These are phyloP conservation scores for Tephrocybe sp. DNA, from an alignment of 768 basidiomycete genomes.

Conservation along the genomic window DNA sequence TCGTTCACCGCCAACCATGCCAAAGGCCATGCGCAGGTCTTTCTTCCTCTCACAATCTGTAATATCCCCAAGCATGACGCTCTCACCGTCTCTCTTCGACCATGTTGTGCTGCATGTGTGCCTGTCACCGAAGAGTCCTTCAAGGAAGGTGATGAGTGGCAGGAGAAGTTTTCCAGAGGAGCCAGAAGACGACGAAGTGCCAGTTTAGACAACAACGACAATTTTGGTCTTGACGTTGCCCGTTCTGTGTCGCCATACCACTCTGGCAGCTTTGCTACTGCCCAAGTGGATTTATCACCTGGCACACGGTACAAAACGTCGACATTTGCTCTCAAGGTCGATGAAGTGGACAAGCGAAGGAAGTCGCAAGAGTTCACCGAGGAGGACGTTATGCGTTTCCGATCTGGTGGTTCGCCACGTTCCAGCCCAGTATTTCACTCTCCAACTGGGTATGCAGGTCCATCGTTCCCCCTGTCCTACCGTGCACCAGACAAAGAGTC, in stretches of 20 bases:
- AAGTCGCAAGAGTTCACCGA: conserved; percentile 37
- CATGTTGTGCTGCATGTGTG: conserved; percentile 68
- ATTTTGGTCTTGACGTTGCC: conserved; percentile 14
- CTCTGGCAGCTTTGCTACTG: conserved; percentile 24
- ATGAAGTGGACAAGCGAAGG: conserved; percentile 62
- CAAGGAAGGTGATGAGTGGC: conserved; percentile 55
- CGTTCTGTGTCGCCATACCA: neutral
- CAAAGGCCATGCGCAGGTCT: conserved; percentile 20
- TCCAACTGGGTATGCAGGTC: conserved; percentile 14
- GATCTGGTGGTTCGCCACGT: conserved; percentile 11
- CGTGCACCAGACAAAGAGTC: conserved; percentile 4
- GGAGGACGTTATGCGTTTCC: conserved; percentile 16
- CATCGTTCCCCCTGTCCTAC: conserved; percentile 1
- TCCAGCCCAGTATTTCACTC: conserved; percentile 14
- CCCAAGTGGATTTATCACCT: conserved; percentile 13
- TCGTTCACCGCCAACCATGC: conserved; percentile 15
- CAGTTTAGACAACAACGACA: conserved; percentile 35
- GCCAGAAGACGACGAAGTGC: conserved; percentile 56
- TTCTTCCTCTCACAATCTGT: conserved; percentile 31
- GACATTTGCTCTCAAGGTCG: conserved; percentile 47
- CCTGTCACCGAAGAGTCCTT: conserved; percentile 54
- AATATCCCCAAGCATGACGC: conserved; percentile 31
- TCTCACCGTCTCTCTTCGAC: conserved; percentile 63
- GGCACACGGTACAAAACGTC: conserved; percentile 16
- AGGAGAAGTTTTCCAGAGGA: conserved; percentile 60